Base-by-base conservation (phyloP, 768 basidiomycete species). In the Lactarius sanguifluus region DNA sequence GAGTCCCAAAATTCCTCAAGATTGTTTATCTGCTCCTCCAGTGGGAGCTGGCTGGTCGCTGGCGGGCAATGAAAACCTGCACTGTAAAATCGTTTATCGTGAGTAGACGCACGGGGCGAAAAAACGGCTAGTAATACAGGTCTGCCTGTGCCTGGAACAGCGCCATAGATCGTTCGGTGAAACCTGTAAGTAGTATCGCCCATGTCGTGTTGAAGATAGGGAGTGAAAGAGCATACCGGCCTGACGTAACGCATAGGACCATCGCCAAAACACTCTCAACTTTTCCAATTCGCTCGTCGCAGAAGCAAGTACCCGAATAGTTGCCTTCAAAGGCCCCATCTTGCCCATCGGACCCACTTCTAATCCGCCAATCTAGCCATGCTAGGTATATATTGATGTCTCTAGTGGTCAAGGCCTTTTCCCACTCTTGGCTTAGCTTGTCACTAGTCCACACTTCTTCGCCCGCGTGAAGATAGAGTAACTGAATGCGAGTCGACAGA, bases 1-100 rank as follows among this genome's bases (percentile, higher is more conserved):
- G 88, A 85, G 59, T 94, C 92, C 92, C 92, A 94, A 73, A 90
- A 94, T 60, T 86, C 85, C 76, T 92, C 91, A 5, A 94, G 79
- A 18, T 81, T 78, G 62, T 84, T 80, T 3, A 93, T 76, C 60
- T 82, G 83, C 5, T 69, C 72, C 25, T 81, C 77, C 40, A 87
- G 78, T 32, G 88, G 76, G 57, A 78, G 68, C 54, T 73, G 75
- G 45, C 72, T 71, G 1, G 89, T 72, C n/a, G 73, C 71, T 30
- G 79, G 75, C 0, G 91, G 90, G 28, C 79, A 63, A 66, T 83
- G 78, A 68, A 89, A 92, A 5, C 62, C 54, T 60, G 81, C 80
- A 57, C 92, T 93, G 71, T 30, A 58, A 60, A 34, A 32, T 32
- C 50, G 9, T 5, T 23, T 16, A 54, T 5, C 6, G 30, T 58